Conservation (phyloP, 257 asterid species). For the Salvia rosmarinus region DNA sequence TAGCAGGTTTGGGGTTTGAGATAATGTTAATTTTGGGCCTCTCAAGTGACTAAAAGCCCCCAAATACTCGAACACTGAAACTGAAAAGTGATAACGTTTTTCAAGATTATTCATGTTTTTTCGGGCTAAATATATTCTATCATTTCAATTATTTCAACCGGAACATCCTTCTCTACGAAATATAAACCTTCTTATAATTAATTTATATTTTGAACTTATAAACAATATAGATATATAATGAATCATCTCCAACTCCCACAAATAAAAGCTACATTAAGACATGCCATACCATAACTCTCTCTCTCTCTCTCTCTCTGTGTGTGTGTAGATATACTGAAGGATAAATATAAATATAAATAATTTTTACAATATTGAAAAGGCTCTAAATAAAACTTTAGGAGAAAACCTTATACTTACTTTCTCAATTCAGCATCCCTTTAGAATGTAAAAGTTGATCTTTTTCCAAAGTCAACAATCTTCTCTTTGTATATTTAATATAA, state of each 20-base stretch:
- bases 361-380: constrained; percentile 18
- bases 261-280: too few relatives aligned
- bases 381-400: constrained; percentile 15
- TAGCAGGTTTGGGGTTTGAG: not conserved
- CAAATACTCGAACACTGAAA: not conserved
- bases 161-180: not conserved
- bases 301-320: not conserved
- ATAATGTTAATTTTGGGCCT: not conserved
- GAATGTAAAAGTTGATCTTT: constrained; percentile 24
- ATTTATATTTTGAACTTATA: too few relatives aligned
- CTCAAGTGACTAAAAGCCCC: not conserved
- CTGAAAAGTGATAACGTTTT: too few relatives aligned
- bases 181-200: too few relatives aligned
- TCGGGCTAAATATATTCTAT: not conserved
- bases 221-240: too few relatives aligned
- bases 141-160: not conserved
- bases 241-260: too few relatives aligned
- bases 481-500: not conserved
- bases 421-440: constrained; percentile 24
- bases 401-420: constrained; percentile 13
- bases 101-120: not conserved
- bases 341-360: not conserved
- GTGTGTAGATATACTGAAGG: not conserved
- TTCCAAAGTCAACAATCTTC: constrained; percentile 24
- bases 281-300: too few relatives aligned